Evolutionary conservation across 202 grass and related monocot genomes (phyloP).

Genomic region (Elaeis oleifera): DNA sequence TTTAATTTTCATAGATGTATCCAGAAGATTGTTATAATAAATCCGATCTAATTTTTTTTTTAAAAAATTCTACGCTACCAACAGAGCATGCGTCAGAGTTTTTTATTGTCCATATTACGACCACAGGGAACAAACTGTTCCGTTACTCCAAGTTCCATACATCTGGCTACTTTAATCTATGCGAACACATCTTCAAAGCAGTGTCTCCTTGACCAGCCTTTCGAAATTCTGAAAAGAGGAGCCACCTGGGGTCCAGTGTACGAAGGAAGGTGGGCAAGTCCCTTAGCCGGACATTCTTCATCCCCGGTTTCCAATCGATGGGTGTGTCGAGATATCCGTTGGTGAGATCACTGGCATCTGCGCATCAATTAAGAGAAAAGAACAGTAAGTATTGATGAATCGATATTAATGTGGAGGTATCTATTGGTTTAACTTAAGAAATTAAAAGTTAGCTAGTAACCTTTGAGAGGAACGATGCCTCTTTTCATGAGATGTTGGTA

Average conservation of each 20-base stretch:
- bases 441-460: background rate
- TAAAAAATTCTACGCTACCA: no score
- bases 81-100: no score
- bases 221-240: no score
- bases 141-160: no score
- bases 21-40: no score
- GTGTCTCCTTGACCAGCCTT: background rate
- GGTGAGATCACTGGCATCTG: constrained; percentile 5
- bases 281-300: constrained; percentile 6
- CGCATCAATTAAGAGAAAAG: background rate
- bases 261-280: constrained; percentile 3
- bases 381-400: background rate
- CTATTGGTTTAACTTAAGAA: background rate
- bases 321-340: constrained; percentile 1
- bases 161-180: no score
- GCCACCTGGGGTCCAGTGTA: background rate
- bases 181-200: background rate
- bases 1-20: no score
- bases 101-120: no score
- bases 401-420: background rate
- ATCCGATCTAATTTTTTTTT: no score
- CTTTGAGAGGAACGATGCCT: constrained; percentile 2
- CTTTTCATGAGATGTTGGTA: background rate
- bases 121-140: no score
- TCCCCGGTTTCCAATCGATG: constrained; percentile 2